Evolutionary conservation across 257 asterid genomes (phyloP).

Genomic region (Solanum corneliomulleri): DNA sequence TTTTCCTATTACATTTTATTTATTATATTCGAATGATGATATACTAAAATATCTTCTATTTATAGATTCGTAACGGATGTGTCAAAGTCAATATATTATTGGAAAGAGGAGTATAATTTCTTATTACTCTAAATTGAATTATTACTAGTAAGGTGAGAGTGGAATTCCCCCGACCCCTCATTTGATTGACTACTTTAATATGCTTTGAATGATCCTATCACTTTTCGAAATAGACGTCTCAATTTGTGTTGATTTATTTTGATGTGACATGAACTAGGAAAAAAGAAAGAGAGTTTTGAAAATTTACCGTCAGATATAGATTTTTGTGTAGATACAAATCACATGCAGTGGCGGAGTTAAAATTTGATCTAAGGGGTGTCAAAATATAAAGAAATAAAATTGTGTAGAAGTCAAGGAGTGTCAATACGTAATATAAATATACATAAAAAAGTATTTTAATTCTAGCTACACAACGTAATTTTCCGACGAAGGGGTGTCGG

Average conservation of each 20-base stretch:
- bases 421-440: no score
- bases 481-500: no score
- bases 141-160: not conserved
- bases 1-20: no score
- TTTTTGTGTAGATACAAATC: not conserved
- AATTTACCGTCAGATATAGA: not conserved
- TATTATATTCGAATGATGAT: no score
- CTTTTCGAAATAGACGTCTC: not conserved
- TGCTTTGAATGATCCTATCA: not conserved
- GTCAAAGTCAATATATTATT: no score
- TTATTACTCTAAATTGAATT: not conserved
- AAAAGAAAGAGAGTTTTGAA: not conserved
- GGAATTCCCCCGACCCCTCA: not conserved
- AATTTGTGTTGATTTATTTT: not conserved
- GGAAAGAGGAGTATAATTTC: not conserved
- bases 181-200: not conserved
- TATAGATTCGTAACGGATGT: fast-evolving
- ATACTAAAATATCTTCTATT: no score
- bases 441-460: no score
- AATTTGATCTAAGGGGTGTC: no score
- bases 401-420: no score
- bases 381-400: no score
- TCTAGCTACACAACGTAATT: no score
- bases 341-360: no score
- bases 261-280: not conserved